Conservation (phyloP, 106 monocot species). For the Acorus gramineus region DNA sequence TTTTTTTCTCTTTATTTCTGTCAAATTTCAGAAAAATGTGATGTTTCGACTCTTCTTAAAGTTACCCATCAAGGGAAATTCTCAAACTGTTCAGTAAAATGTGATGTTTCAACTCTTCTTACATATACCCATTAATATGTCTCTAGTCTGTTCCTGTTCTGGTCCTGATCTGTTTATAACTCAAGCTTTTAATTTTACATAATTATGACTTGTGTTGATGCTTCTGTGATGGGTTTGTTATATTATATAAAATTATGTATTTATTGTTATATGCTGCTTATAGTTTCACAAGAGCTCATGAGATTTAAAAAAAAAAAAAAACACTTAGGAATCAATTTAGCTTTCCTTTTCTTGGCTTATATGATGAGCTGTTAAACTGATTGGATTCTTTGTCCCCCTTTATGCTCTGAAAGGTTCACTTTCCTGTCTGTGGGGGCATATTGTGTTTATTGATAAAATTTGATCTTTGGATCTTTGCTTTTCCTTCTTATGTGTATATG, state of each 20-base stretch:
- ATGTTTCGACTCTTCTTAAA: no score
- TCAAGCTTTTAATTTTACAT: no score
- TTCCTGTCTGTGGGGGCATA: conserved; percentile 30
- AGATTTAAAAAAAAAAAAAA: neutral
- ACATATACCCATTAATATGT: no score
- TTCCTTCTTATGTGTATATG: conserved; percentile 14
- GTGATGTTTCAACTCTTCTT: no score
- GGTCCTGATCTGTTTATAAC: no score
- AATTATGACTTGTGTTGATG: no score
- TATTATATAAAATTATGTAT: neutral
- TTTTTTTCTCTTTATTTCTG: no score
- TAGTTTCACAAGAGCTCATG: neutral
- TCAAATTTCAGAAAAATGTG: no score
- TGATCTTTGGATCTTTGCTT: conserved; percentile 18
- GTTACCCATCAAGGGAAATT: no score
- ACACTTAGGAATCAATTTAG: conserved; percentile 10
- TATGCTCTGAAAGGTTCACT: conserved; percentile 51
- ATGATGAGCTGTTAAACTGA: conserved; percentile 19
- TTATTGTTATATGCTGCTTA: neutral
- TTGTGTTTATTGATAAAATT: conserved; percentile 17
- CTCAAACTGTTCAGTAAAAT: no score
- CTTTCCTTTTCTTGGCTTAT: conserved; percentile 3
- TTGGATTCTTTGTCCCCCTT: conserved; percentile 27
- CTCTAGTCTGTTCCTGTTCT: no score
- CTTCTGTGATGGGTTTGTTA: no score